A percentile compares a stretch with the other conserved stretches of the same genome.
Conservation (phyloP, 805 yeast genomes). For the Saccharomyces mikatae region DNA sequence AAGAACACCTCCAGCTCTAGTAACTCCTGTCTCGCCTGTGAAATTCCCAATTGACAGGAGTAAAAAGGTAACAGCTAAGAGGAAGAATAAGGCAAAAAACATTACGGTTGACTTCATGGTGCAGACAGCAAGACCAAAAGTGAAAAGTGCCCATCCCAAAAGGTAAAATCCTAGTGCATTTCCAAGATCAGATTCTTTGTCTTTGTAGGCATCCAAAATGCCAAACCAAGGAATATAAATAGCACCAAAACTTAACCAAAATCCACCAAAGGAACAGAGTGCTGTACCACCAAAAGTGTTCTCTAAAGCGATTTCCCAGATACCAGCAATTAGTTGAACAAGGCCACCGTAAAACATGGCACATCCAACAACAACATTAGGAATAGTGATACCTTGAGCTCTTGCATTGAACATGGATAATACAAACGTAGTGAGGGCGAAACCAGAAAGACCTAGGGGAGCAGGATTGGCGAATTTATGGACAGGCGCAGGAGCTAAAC, state of each 20-base stretch:
- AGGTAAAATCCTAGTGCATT: conserved; percentile 52
- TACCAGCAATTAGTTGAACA: conserved; percentile 51
- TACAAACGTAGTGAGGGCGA: conserved; percentile 53
- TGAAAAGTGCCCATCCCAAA: conserved; percentile 52
- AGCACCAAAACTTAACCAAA: conserved; percentile 58
- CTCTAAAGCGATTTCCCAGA: conserved; percentile 53
- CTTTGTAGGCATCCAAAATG: conserved; percentile 42
- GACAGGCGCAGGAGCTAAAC: conserved; percentile 43
- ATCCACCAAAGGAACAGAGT: conserved; percentile 52
- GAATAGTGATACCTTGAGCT: conserved; percentile 42
- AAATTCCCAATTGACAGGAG: conserved; percentile 44
- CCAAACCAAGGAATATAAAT: conserved; percentile 50
- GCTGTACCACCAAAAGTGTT: conserved; percentile 64
- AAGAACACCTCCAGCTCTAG: conserved; percentile 51
- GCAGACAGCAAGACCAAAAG: conserved; percentile 40
- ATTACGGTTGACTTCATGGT: conserved; percentile 56
- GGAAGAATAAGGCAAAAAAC: conserved; percentile 46
- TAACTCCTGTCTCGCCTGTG: conserved; percentile 32
- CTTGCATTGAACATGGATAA: conserved; percentile 44
- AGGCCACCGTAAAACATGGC: conserved; percentile 57
- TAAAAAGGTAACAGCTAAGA: conserved; percentile 45
- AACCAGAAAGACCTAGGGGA: conserved; percentile 51
- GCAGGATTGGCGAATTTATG: conserved; percentile 59
- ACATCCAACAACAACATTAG: conserved; percentile 45
- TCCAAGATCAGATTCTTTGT: conserved; percentile 27